Evolutionary conservation across 225 moss, liverwort and hornwort species (phyloP).

Genomic region (Physcomitrium patens): DNA sequence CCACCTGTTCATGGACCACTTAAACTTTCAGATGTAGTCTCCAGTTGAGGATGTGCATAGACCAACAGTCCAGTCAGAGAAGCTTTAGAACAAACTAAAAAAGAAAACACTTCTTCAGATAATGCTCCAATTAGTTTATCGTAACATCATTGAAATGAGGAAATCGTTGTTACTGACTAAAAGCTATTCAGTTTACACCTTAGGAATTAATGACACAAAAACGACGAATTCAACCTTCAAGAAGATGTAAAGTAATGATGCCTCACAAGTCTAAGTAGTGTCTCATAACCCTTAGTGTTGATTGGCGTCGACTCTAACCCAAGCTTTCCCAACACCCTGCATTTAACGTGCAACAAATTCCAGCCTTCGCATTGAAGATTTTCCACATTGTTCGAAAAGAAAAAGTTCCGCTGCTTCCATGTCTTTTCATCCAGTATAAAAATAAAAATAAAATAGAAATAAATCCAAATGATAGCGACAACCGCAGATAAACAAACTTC

Average conservation of each 20-base stretch:
- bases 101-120: too few relatives aligned
- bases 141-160: too few relatives aligned
- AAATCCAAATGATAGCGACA: background rate
- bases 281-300: constrained; percentile 97
- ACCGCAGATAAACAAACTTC: background rate
- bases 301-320: constrained; percentile 86
- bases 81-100: constrained; percentile 6
- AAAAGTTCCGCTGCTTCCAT: too few relatives aligned
- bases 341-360: constrained; percentile 22
- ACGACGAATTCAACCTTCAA: background rate
- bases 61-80: constrained; percentile 11
- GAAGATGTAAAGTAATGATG: constrained; percentile 16
- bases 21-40: constrained; percentile 27
- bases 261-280: constrained; percentile 82
- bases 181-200: background rate
- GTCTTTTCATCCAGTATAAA: too few relatives aligned
- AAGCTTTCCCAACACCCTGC: constrained; percentile 88
- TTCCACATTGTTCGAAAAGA: background rate
- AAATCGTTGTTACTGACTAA: too few relatives aligned
- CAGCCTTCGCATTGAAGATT: constrained; percentile 3
- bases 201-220: constrained; percentile 7
- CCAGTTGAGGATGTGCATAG: constrained; percentile 18
- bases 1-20: constrained; percentile 64
- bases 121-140: background rate
- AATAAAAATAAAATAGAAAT: background rate